These are phyloP conservation scores for Omphalotus olearius DNA, from an alignment of 1,284 basidiomycete species.

Conservation along the genomic window DNA sequence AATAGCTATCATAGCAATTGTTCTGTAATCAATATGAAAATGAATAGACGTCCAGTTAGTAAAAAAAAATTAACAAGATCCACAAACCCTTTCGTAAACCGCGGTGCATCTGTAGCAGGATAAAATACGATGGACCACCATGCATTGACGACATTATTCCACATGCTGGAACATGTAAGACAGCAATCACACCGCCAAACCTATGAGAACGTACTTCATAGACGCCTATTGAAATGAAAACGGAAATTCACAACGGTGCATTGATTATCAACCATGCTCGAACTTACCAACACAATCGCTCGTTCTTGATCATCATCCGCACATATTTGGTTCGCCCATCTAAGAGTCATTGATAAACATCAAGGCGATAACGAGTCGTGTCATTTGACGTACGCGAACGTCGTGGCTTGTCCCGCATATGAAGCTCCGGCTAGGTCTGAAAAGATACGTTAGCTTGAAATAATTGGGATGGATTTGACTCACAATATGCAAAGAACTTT, in stretches of 20 bases:
- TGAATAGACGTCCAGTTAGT: background rate
- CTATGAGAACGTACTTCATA: slow-evolving; percentile 4
- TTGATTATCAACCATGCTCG: no score
- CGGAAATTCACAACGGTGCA: background rate
- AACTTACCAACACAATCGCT: slow-evolving; percentile 54
- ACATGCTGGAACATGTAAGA: slow-evolving; percentile 44
- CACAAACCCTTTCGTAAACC: slow-evolving; percentile 46
- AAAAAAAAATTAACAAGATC: background rate
- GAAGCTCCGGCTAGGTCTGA: slow-evolving; percentile 59
- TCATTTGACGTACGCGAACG: slow-evolving; percentile 52
- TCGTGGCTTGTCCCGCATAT: slow-evolving; percentile 65
- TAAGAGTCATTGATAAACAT: slow-evolving; percentile 10
- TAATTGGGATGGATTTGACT: slow-evolving; percentile 17
- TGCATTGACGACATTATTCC: slow-evolving; percentile 67
- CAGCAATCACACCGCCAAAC: background rate
- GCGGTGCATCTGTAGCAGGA: slow-evolving; percentile 60
- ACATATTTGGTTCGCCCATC: slow-evolving; percentile 73
- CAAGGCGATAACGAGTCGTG: no score
- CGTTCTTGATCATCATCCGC: slow-evolving; percentile 65
- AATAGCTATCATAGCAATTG: slow-evolving; percentile 63
- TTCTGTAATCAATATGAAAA: slow-evolving; percentile 17
- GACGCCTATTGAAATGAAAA: background rate
- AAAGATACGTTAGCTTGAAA: background rate
- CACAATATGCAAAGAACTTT: slow-evolving; percentile 69
- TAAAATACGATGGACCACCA: slow-evolving; percentile 72